Conservation (phyloP, 176 grass and related monocot genomes). For the Oryza australiensis region DNA sequence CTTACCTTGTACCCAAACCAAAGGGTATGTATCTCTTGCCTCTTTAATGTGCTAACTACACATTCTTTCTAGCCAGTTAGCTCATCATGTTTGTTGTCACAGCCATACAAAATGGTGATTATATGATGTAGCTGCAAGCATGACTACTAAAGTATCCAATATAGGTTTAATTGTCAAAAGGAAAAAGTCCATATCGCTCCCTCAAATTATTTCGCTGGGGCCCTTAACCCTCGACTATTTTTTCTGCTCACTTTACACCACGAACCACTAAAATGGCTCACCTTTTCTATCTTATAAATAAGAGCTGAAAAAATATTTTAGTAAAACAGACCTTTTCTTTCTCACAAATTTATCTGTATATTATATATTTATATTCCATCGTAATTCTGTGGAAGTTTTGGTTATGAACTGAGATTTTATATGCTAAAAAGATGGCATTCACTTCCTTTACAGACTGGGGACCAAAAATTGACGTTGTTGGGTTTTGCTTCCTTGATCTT, state of each 20-base stretch:
- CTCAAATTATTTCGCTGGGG: not conserved
- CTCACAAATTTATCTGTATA: not conserved
- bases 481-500: constrained; percentile 81
- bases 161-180: not conserved
- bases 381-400: not conserved
- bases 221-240: not conserved
- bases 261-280: not conserved
- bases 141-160: not conserved
- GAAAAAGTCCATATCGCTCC: not conserved
- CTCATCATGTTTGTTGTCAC: not conserved
- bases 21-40: constrained; percentile 48
- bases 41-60: not conserved
- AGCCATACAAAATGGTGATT: not conserved
- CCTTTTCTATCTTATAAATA: not conserved
- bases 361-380: not conserved
- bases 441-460: constrained; percentile 67
- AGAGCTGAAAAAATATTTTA: not conserved
- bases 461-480: constrained; percentile 69
- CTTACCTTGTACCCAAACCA: constrained; percentile 84
- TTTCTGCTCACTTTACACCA: not conserved
- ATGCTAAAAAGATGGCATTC: constrained; percentile 1
- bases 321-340: not conserved
- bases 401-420: not conserved
- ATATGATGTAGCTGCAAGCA: not conserved
- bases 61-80: not conserved